Conservation (phyloP, 495 filamentous ascomycete species). For the Tuber melanosporum region DNA sequence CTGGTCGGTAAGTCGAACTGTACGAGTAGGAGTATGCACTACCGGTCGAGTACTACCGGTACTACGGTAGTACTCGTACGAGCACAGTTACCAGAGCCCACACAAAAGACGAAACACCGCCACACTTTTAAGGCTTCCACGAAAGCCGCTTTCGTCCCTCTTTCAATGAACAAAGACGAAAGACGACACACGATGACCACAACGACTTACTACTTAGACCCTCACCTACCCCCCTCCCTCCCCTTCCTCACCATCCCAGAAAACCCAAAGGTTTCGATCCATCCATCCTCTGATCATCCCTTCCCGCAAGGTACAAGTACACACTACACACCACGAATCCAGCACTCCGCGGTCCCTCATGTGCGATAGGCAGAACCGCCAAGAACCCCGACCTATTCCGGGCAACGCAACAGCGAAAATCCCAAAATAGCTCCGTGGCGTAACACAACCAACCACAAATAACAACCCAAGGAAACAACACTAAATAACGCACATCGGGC, state of each 20-base stretch:
- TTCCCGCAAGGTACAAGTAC: too few relatives aligned
- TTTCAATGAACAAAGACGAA: neutral
- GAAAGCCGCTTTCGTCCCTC: neutral
- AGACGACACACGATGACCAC: neutral
- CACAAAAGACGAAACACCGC: neutral
- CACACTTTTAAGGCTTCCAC: neutral
- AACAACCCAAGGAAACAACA: neutral
- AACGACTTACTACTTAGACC: neutral
- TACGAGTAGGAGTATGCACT: too few relatives aligned
- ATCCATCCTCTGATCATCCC: neutral
- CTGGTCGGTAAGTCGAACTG: neutral
- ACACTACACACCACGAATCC: too few relatives aligned
- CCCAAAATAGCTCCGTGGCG: neutral
- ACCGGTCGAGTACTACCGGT: too few relatives aligned
- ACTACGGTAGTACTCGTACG: too few relatives aligned
- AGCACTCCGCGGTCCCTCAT: neutral
- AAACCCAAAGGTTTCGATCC: neutral
- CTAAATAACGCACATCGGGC: neutral
- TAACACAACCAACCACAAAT: neutral
- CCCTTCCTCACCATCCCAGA: neutral
- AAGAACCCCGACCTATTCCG: neutral
- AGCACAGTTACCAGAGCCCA: too few relatives aligned
- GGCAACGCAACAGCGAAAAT: neutral
- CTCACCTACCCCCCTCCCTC: neutral
- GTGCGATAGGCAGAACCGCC: neutral